Evolutionary conservation across 345 rosid species (phyloP), one percentile per base, ranked within the genome.

Genomic region (Arabidopsis suecica): DNA sequence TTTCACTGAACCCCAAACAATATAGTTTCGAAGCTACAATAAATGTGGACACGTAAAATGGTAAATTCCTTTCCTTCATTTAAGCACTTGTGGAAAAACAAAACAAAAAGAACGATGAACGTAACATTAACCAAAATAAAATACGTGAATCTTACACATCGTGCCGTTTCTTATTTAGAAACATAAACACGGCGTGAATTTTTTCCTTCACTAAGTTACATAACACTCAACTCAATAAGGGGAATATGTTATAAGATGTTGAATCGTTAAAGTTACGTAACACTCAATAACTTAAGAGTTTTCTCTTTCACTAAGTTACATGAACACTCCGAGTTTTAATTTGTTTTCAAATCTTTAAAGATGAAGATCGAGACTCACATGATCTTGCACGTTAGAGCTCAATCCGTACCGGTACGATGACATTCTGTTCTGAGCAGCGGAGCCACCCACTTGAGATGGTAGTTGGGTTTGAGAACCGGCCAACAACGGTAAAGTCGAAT

Each of bases 351-450:
- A 50, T 9, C 56, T 59, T 50, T 70, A 79, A 32, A 79, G 78
- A 75, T 75, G 79, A 57, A 79, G 82, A 79, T 79, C 82, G 55
- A 79, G 78, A 75, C 82, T 79, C 76, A 70, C 80, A 54, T 80
- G 76, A 65, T 75, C 80, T 58, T 80, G 75, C 14, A 65, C 72
- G 32, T 50, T 80, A 9, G 68, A 57, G 6, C 38, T 78, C 41
- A 72, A 58, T 11, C 73, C 73, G 18, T 78, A 78, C 14, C 25
- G 37, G 38, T 78, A 72, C 3, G 72, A 71, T 9, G 54, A 56
- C 67, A 32, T 59, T 37, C 56, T 48, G 34, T 34, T 71, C 42
- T 78, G 81, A 57, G 49, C 23, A 6, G n/a, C 14, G 18, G 75
- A 70, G 57, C 76, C 68, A 61, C 51, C 69, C 20, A 9, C 18